Base-by-base conservation (phyloP, 2,329 filamentous ascomycete genomes). In the Sclerotinia nivalis region DNA sequence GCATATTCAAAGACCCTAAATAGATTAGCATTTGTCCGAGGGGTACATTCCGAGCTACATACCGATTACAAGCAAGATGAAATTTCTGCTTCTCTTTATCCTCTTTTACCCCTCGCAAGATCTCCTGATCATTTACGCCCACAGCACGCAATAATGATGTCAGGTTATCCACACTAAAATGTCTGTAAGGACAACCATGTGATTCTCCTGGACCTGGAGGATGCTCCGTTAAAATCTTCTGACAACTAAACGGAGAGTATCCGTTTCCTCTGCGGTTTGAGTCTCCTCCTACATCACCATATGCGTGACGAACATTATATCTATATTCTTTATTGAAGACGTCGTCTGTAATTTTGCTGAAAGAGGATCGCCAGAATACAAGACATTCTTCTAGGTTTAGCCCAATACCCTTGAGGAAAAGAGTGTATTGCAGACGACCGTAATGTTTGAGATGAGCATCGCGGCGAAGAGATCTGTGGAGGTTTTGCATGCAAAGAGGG, bases 311-410 rank as follows among this genome's bases (percentile, higher is more conserved):
- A 70, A 98, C 88, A 79, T 99, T 98, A 85, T 99, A 99, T 58
- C 92, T 88, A 82, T 99, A 98, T 79, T 97, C 93, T 78, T 97
- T 98, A 81, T 96, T 96, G 86, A 98, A 99, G 49, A 90, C 90
- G 77, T 98, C 95, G 77, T 98, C 96, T 0, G 92, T 94, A 73
- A 96, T 88, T 74, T 93, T 91, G 79, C 89, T 89, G 86, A 99
- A 98, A 40, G 87, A 85, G 72, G 88, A 87, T 15, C 96, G 90
- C 96, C 96, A 99, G 83, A 99, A 99, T 18, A 93, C 76, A 34
- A 99, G 86, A 75, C 89, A 93, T 80, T 99, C 95, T 77, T 97
- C 93, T n/a, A 99, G 83, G 73, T 88, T 93, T 40, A 99, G 84
- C 0, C 96, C 96, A 71, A 98, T 93, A 55, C 96, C 96, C 81